Evolutionary conservation across 2,329 filamentous ascomycete genomes (phyloP), one percentile per base, ranked within the genome.

Genomic region (Mariannaea sp.): DNA sequence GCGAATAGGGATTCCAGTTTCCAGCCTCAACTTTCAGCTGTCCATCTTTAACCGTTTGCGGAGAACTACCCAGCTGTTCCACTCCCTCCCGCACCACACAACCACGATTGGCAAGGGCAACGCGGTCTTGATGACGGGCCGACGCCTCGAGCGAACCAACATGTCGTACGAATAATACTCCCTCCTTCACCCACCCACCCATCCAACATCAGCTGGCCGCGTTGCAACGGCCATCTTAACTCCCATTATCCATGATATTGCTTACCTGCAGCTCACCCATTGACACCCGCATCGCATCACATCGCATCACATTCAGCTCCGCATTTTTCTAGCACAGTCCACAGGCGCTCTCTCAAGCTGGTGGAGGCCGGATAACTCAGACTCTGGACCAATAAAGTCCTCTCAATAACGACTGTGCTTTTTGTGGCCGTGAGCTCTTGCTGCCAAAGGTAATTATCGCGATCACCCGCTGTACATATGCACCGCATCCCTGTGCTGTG

Each of bases 181-280:
- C n/a, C n/a, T n/a, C n/a, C n/a, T n/a, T n/a, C n/a, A n/a, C n/a
- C n/a, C n/a, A n/a, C n/a, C n/a, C n/a, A n/a, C n/a, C 22, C 45
- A 12, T 17, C 16, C 45, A n/a, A 7, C 38, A 35, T 53, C 32
- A 48, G 39, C 44, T 44, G 50, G 49, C 43, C 36, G 49, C 38
- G 38, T 33, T 42, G 49, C 36, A 19, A 44, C 33, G 39, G 39
- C 39, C 44, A 26, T 30, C 32, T 14, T n/a, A 35, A 35, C 32
- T 35, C 22, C 49, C 13, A 43, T 43, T 40, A 32, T 35, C 32
- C 32, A 42, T 20, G 22, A 24, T 30, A 16, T 32, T 47, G 42
- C 42, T 52, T 46, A 40, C 38, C 42, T 29, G 33, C 38, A 32
- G 35, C 49, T 30, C 42, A 22, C 38, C 26, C 38, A 41, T 35